A percentile compares a stretch with the other conserved stretches of the same genome.
These are phyloP conservation scores for Magnusiomyces starmeri DNA, from an alignment of 1,139 yeast species.

Conservation along the genomic window DNA sequence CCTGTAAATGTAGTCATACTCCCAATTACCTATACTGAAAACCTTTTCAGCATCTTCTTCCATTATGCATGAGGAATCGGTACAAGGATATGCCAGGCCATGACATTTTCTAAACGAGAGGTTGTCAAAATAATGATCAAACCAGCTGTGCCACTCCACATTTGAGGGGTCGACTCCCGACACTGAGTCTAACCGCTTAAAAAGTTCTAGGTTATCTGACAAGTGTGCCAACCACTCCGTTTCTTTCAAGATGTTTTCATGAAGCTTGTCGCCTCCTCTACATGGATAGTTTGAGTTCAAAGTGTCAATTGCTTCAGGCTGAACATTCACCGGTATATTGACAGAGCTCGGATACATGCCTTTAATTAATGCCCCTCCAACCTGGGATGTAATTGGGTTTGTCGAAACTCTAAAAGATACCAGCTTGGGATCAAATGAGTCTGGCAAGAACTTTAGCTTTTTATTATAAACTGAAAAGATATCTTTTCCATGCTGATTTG, in stretches of 20 bases:
- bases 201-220: constrained; percentile 17
- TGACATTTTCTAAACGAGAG: constrained; percentile 36
- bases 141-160: constrained; percentile 29
- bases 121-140: constrained; percentile 39
- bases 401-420: constrained; percentile 34
- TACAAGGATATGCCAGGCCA: constrained; percentile 30
- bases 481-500: constrained; percentile 35
- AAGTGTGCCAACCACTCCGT: constrained; percentile 34
- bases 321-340: constrained; percentile 8
- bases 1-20: constrained; percentile 35
- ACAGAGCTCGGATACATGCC: constrained; percentile 32
- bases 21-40: constrained; percentile 38
- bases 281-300: constrained; percentile 34
- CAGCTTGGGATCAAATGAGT: constrained; percentile 26
- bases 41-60: constrained; percentile 33
- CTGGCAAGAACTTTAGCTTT: constrained; percentile 29
- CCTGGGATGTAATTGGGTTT: constrained; percentile 36
- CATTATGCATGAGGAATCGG: constrained; percentile 24
- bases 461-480: constrained; percentile 33
- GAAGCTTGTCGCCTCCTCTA: constrained; percentile 27
- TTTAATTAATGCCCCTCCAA: constrained; percentile 32
- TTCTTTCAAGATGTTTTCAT: constrained; percentile 24
- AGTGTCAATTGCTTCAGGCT: constrained; percentile 29
- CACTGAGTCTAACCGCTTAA: constrained; percentile 22
- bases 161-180: constrained; percentile 26